Base-by-base conservation (phyloP, 108 stramenopile species). In the Skeletonema menzelii region DNA sequence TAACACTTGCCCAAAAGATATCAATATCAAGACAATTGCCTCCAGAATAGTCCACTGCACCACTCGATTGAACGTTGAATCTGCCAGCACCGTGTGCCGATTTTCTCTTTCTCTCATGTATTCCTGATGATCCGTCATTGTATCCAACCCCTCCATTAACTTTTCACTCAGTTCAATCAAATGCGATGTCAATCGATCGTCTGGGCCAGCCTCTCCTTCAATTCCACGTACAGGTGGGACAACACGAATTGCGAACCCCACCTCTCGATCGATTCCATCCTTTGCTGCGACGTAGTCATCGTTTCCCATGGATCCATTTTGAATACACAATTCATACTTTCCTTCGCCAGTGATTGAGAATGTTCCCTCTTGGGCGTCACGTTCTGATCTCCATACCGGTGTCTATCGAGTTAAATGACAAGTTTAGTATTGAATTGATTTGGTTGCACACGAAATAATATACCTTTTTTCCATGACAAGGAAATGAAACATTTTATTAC, bases 81-180 rank as follows among this genome's bases (percentile, higher is more conserved):
- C 70, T 13, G 82, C 84, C 76, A 93, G 32, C 14, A 27, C 65
- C 24, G 63, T 55, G 58, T 93, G 87, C n/a, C 72, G 57, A n/a
- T 79, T 87, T 63, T 93, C 92, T 71, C 92, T 65, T 56, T 76
- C 87, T 14, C 80, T 66, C 69, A 90, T 79, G 58, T 84, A 93
- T 26, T 87, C 90, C 74, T 87, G 90, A 76, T 93, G 92, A 80
- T 93, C 92, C 55, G 72, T 46, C 81, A 93, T 65, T 10, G 76
- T 77, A 46, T 69, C 69, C 49, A 77, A 59, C 0, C 76, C 76
- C 32, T 64, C 64, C 60, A 69, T 65, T 32, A 77, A n/a, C 40
- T 53, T 66, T 8, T 31, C 35, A 53, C 69, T 70, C 42, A 77
- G 46, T 17, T 65, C 63, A 26, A 81, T 63, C 35, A 81, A 59